A percentile compares a stretch with the other conserved stretches of the same genome.
Evolutionary conservation across 345 rosid species (phyloP).

Genomic region (Laguncularia racemosa): DNA sequence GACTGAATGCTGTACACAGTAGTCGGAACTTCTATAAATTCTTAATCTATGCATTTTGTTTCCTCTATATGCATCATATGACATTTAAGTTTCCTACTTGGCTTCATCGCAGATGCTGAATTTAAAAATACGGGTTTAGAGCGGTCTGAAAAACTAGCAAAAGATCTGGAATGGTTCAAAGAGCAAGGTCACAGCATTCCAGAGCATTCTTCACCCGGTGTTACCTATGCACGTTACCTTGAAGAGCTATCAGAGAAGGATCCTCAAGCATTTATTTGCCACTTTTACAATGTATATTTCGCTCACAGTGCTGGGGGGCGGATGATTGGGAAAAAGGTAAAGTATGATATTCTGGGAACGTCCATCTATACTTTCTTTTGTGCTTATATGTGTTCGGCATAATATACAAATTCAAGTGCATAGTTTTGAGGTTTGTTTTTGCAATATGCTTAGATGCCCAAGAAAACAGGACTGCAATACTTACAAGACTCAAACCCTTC

Average conservation of each 20-base stretch:
- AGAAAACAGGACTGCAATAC: too few relatives aligned
- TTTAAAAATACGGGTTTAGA: constrained; percentile 84
- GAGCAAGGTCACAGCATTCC: constrained; percentile 83
- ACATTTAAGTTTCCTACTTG: too few relatives aligned
- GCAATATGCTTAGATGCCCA: too few relatives aligned
- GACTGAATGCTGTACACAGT: too few relatives aligned
- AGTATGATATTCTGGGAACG: not conserved
- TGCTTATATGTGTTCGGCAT: not conserved
- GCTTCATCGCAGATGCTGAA: constrained; percentile 50
- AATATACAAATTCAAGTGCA: too few relatives aligned
- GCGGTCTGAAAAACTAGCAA: constrained; percentile 58
- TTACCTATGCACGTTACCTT: constrained; percentile 47
- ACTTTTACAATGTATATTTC: constrained; percentile 90
- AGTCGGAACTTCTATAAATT: too few relatives aligned
- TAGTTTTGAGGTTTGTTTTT: too few relatives aligned
- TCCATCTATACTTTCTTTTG: not conserved
- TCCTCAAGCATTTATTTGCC: constrained; percentile 94
- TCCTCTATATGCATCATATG: not conserved
- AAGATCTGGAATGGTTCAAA: constrained; percentile 84
- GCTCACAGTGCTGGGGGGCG: constrained; percentile 97
- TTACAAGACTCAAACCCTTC: too few relatives aligned
- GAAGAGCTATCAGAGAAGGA: constrained; percentile 69
- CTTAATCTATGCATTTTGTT: not conserved
- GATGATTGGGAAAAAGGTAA: constrained; percentile 94
- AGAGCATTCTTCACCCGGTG: constrained; percentile 73